phyloP scores from a whole-genome alignment of 257 asterid genomes.

The Nicotiana obtusifolia region DNA sequence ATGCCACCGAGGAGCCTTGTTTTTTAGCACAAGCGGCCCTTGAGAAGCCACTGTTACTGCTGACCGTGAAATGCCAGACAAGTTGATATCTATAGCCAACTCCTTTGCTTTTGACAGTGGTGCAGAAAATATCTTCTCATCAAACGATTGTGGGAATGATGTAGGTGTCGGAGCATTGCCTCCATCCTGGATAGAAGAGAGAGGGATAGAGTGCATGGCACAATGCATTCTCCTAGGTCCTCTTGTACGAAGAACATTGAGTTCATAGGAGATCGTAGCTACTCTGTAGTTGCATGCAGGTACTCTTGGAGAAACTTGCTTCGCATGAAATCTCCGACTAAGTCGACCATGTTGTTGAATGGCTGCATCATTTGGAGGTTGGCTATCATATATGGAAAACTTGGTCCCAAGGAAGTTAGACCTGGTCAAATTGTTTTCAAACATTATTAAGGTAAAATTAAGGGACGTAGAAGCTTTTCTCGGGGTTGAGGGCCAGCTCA shows the following conservation, averaged over 20 bases:
- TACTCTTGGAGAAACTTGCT: constrained; percentile 74
- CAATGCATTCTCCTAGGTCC: constrained; percentile 93
- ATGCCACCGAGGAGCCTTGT: constrained; percentile 94
- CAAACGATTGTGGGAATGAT: constrained; percentile 39
- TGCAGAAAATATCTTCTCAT: constrained; percentile 27
- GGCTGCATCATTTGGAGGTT: constrained; percentile 49
- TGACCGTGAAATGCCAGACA: constrained; percentile 21
- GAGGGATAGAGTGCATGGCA: constrained; percentile 63
- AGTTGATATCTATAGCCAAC: constrained; percentile 19
- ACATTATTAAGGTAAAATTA: not conserved
- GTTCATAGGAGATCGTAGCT: constrained; percentile 66
- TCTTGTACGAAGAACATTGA: constrained; percentile 85
- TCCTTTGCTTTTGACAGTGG: constrained; percentile 30
- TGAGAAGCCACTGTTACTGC: not conserved
- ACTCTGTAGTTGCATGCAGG: constrained; percentile 62
- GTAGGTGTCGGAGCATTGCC: constrained; percentile 83
- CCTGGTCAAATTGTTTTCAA: constrained; percentile 37
- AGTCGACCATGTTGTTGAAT: constrained; percentile 32
- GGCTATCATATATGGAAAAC: constrained; percentile 79
- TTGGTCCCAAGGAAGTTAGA: constrained; percentile 91
- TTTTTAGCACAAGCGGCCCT: constrained; percentile 60
- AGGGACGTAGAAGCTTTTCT: not conserved
- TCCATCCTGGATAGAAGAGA: constrained; percentile 74
- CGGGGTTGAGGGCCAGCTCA: no score
- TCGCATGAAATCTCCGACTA: constrained; percentile 62